Conservation (phyloP, 352 stramenopile genomes). For the Pythium guiyangense region DNA sequence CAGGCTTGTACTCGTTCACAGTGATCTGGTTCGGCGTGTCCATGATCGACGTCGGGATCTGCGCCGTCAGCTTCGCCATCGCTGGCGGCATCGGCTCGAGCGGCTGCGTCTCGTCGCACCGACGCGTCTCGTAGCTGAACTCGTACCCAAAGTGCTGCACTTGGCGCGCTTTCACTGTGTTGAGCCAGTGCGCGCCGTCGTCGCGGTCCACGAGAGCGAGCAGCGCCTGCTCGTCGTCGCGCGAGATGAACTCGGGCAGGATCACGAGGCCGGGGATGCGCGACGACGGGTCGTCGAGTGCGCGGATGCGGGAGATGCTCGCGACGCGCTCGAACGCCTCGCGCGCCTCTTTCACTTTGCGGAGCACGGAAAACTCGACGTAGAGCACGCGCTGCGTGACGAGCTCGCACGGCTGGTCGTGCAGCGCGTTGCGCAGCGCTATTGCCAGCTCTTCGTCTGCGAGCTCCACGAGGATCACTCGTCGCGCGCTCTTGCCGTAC, state of each 20-base stretch:
- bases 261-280: constrained; percentile 65
- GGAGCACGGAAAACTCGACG: constrained; percentile 61
- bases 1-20: constrained; percentile 87
- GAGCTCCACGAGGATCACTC: constrained; percentile 45
- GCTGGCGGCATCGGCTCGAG: constrained; percentile 44
- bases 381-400: constrained; percentile 60
- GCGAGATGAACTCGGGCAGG: constrained; percentile 59
- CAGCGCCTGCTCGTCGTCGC: constrained; percentile 45
- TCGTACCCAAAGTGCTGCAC: constrained; percentile 88
- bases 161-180: constrained; percentile 73
- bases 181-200: constrained; percentile 46
- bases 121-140: constrained; percentile 84
- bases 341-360: constrained; percentile 64
- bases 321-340: constrained; percentile 54
- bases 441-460: constrained; percentile 7
- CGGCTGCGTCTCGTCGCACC: constrained; percentile 45
- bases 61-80: constrained; percentile 37
- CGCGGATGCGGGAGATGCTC: constrained; percentile 41
- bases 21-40: constrained; percentile 76
- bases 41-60: constrained; percentile 56
- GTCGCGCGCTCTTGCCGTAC: constrained; percentile 53
- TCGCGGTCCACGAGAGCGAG: constrained; percentile 59
- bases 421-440: constrained; percentile 37
- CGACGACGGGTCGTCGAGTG: constrained; percentile 28
- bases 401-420: constrained; percentile 54